Percentiles rank a stretch among this genome's conserved stretches.
phyloP scores from a whole-genome alignment of 2,329 filamentous ascomycete genomes.

The Thelonectria olida region DNA sequence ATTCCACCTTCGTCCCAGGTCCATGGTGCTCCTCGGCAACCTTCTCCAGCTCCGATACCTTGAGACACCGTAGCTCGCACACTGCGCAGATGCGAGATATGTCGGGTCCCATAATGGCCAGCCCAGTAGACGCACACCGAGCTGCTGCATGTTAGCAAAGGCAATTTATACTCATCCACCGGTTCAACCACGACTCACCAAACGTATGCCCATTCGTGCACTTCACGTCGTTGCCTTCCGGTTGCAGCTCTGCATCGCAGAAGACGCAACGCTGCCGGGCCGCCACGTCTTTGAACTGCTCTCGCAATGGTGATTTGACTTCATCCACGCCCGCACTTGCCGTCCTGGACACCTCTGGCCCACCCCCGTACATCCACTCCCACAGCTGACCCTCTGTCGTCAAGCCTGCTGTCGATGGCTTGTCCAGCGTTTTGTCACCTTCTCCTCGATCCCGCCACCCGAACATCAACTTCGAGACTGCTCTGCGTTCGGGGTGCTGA shows the following conservation, averaged over 20 bases:
- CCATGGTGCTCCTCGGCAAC: conserved; percentile 45
- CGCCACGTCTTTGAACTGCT: conserved; percentile 50
- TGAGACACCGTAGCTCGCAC: conserved; percentile 62
- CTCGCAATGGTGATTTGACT: conserved; percentile 42
- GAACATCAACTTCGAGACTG: conserved; percentile 50
- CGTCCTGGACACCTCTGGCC: conserved; percentile 55
- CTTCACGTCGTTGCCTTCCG: conserved; percentile 46
- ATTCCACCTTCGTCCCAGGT: conserved; percentile 39
- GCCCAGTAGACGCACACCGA: conserved; percentile 62
- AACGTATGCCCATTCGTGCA: conserved; percentile 54
- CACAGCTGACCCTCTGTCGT: conserved; percentile 65
- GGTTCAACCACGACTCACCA: conserved; percentile 42
- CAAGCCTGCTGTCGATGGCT: conserved; percentile 16
- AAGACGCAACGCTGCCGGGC: conserved; percentile 56
- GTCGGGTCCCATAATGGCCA: conserved; percentile 64
- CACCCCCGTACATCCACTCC: conserved; percentile 68
- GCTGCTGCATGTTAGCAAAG: conserved; percentile 45
- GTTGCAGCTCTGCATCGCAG: conserved; percentile 50
- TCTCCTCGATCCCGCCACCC: conserved; percentile 40
- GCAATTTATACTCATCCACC: not conserved
- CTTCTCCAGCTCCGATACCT: conserved; percentile 51
- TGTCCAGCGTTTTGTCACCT: conserved; percentile 1
- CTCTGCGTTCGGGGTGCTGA: conserved; percentile 56
- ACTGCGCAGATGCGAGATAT: conserved; percentile 64
- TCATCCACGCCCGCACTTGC: conserved; percentile 29